Base-by-base conservation (phyloP, 2,329 filamentous ascomycete species). In the Exophiala aquamarina region DNA sequence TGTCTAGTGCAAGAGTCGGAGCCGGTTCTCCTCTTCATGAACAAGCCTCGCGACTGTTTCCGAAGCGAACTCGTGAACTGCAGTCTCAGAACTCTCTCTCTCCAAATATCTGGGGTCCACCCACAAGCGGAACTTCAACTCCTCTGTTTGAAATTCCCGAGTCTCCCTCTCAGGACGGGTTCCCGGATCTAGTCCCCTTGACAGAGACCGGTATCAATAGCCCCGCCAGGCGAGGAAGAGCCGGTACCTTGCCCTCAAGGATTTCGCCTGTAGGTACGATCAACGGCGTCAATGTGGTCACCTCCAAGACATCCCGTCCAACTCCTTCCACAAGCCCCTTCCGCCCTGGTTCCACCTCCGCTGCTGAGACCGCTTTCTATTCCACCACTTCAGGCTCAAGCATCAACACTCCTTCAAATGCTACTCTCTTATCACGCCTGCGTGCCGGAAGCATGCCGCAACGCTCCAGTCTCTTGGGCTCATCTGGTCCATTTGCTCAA, bases 1-100 rank as follows among this genome's bases (percentile, higher is more conserved):
- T 79, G 46, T 75, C 75, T 54, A 73, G 71, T 63, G 74, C 76
- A 58, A 76, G 92, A 74, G 87, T 92, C 64, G 90, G 91, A 76
- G 84, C 89, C 75, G 91, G 91, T 67, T 98, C 93, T 78, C 93
- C 93, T 62, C 96, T 91, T 70, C 91, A 95, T 74, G 93, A 97
- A 59, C 82, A 90, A 64, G 83, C 85, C 49, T 83, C 81, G 57
- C 69, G 92, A 61, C 76, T 97, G 50, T 96, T 87, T 71, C 90
- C 90, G 54, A 97, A 97, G 76, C 84, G 93, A 90, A 91, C 93
- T 58, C 82, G 93, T 67, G 93, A 98, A 70, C 96, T 97, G 54
- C 92, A 97, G 73, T 91, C 91, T 44, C 91, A 96, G 72, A 92
- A 97, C 78, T 91, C 91, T 41, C 78, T 95, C 75, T 65, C 84